phyloP scores from a whole-genome alignment of 2,329 filamentous ascomycete species.

The Cladosporium sp. region DNA sequence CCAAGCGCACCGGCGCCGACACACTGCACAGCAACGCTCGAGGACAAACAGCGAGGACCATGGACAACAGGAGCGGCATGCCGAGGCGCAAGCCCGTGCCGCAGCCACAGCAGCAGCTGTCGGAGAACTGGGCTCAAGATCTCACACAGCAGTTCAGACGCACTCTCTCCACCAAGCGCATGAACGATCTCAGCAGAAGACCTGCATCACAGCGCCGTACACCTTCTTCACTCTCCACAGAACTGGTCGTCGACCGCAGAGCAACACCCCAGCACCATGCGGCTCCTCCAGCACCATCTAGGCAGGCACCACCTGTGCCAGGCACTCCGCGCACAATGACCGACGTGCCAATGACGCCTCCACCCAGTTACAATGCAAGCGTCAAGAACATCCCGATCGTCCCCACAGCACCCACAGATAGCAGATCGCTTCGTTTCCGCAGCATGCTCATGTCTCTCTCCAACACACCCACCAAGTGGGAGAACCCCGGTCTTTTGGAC shows the following conservation, averaged over 20 bases:
- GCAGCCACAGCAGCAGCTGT: conserved; percentile 20
- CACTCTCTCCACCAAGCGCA: conserved; percentile 76
- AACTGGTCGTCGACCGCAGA: conserved; percentile 23
- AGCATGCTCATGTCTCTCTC: conserved; percentile 83
- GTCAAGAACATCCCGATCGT: conserved; percentile 63
- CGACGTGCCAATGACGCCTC: conserved; percentile 31
- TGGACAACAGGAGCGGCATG: conserved; percentile 25
- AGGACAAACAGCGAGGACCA: background rate
- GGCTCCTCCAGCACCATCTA: conserved; percentile 18
- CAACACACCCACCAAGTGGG: conserved; percentile 85
- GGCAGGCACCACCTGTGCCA: conserved; percentile 27
- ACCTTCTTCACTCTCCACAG: conserved; percentile 45
- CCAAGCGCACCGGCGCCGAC: conserved; percentile 5
- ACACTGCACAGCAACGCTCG: background rate
- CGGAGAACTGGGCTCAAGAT: conserved; percentile 70
- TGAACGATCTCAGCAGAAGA: conserved; percentile 66
- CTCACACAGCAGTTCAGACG: conserved; percentile 82
- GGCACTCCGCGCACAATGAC: conserved; percentile 24
- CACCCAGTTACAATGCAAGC: conserved; percentile 57
- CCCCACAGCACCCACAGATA: conserved; percentile 65
- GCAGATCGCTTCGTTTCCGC: conserved; percentile 46
- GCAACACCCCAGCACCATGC: conserved; percentile 15
- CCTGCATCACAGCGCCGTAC: conserved; percentile 45
- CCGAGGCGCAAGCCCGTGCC: conserved; percentile 30
- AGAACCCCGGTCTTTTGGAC: conserved; percentile 91